Conservation (phyloP, 108 stramenopile genomes). For the Nitzschia sp. region DNA sequence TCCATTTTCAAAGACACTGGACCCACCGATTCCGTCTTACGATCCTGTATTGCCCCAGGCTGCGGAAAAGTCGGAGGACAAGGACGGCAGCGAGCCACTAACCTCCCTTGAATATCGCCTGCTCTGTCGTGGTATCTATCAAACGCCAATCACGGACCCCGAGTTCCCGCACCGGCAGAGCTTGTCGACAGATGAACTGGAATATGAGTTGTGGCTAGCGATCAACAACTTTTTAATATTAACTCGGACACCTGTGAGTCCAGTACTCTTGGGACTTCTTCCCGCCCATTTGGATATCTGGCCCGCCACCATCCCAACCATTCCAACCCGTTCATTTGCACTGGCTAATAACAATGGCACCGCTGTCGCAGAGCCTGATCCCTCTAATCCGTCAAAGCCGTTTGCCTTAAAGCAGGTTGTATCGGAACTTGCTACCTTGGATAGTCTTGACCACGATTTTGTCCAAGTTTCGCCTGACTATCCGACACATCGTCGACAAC, state of each 20-base stretch:
- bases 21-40: not conserved
- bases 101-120: conserved; percentile 55
- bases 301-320: not conserved
- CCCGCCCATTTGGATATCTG: conserved; percentile 40
- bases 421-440: not conserved
- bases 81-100: conserved; percentile 8
- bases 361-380: not conserved
- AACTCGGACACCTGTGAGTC: conserved; percentile 43
- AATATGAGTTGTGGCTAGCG: conserved; percentile 64
- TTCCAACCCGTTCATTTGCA: not conserved
- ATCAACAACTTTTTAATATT: conserved; percentile 51
- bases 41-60: not conserved
- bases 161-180: conserved; percentile 3
- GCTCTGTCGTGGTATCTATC: conserved; percentile 41
- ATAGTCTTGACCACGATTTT: conserved; percentile 17
- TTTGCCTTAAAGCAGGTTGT: conserved; percentile 3
- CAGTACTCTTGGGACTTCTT: conserved; percentile 49
- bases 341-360: not conserved
- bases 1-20: conserved; percentile 37
- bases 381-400: not conserved
- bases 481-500: conserved; percentile 64
- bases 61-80: not conserved
- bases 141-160: conserved; percentile 25
- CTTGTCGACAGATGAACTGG: conserved; percentile 52
- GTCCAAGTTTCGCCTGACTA: conserved; percentile 46